Evolutionary conservation across 345 rosid species (phyloP), one percentile per base, ranked within the genome.

Genomic region (Gossypium arboreum): DNA sequence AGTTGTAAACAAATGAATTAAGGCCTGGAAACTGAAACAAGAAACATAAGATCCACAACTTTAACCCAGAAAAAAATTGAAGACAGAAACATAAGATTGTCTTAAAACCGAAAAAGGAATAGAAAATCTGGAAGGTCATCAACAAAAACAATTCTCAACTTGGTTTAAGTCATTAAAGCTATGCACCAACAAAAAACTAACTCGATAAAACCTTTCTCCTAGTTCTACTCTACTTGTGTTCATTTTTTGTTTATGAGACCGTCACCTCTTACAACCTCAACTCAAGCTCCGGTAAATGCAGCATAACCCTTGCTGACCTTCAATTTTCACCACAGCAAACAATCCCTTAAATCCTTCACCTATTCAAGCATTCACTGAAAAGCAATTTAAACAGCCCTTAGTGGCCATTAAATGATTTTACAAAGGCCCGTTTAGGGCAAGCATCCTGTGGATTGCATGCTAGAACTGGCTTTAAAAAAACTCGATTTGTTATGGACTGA

Each of bases 301-400:
- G 20, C 72, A 68, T 48, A 41, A 34, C n/a, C 50, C 34, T 73
- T 22, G 43, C 56, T 43, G 65, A 59, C 56, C 65, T 73, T 73
- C 75, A 57, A 58, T 57, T 73, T 58, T 59, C 66, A 73, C 54
- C 67, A 73, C 54, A 59, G 64, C 66, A 73, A 59, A 73, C 43
- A 73, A 43, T 72, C 48, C 54, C 55, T 59, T 73, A 43, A 44
- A 58, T 73, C 39, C 54, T 73, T 52, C 75, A 77, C 57, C 65
- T 66, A 77, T n/a, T 68, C 72, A 68, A 68, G 72, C 72, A 68
- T 68, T 71, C 24, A 63, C 60, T 62, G 68, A 54, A 71, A 54
- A 63, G 56, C 75, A 70, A 61, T 48, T 71, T 69, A 50, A 62
- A 20, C 65, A 12, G 22, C 55, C 55, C 54, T 73, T 55, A 71